Base-by-base conservation (phyloP, 768 basidiomycete genomes). In the Rhizopogon vinicolor region DNA sequence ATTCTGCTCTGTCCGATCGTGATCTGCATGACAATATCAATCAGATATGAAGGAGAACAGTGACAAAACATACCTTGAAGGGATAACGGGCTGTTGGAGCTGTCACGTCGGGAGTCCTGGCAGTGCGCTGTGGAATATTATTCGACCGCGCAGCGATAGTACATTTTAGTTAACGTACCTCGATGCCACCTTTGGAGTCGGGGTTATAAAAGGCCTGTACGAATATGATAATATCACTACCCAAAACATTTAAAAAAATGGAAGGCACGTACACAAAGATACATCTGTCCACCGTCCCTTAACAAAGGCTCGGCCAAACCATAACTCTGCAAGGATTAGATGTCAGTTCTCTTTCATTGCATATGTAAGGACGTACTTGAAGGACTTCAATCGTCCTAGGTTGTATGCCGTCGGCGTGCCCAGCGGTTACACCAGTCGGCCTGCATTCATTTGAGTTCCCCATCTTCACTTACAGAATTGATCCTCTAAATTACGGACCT, bases 191-290 rank as follows among this genome's bases (percentile, higher is more conserved):
- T 31, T 76, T 61, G 1, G 74, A 67, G 19, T 75, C 72, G 3
- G 89, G 88, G 59, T 89, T 86, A 62, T 90, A 91, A 66, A 90
- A 89, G 7, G 87, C 83, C 89, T 91, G 46, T 4, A 35, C 51
- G 39, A 33, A n/a, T n/a, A n/a, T n/a, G n/a, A n/a, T n/a, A n/a
- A n/a, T 39, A 41, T 10, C 3, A 3, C 14, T 12, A 8, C 22
- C 45, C 41, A 51, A 22, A 4, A 7, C 16, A 33, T 22, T 22
- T 22, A 10, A 35, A 10, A 25, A 25, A 9, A 3, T 31, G 31
- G 14, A 49, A 16, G 2, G 6, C 14, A 72, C 82, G 55, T 66
- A 89, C 89, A 52, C 81, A 82, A 69, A 81, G 78, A 57, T 88
- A 81, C 77, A 91, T 76, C 49, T 87, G 85, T 55, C 82, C 83